phyloP scores from a whole-genome alignment of 208 protist genomes.

The Leishmania turanica region DNA sequence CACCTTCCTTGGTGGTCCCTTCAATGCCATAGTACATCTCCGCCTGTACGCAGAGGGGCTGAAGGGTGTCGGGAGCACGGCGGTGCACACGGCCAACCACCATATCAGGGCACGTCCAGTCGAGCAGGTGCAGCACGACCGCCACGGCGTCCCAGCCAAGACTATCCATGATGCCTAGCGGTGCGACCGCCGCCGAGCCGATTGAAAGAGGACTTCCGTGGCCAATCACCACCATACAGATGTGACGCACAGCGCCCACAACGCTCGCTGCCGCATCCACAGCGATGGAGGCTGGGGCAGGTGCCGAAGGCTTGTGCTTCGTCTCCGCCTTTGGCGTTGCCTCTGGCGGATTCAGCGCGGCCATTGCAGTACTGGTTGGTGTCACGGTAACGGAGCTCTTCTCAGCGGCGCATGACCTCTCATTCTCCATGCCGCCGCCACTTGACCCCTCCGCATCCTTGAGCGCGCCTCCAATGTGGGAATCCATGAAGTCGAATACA shows the following conservation, averaged over 20 bases:
- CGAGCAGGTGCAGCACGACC: conserved; percentile 26
- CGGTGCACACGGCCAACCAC: conserved; percentile 32
- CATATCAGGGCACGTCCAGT: conserved; percentile 38
- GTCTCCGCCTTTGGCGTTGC: neutral
- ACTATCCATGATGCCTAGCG: conserved; percentile 29
- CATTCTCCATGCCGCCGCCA: neutral
- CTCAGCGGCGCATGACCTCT: neutral
- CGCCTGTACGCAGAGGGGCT: conserved; percentile 25
- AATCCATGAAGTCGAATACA: conserved; percentile 25
- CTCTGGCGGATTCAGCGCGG: neutral
- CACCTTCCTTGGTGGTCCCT: neutral
- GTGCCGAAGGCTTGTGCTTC: neutral
- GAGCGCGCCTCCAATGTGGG: conserved; percentile 2
- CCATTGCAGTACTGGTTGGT: neutral
- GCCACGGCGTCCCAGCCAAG: conserved; percentile 36
- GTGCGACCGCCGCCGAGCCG: neutral
- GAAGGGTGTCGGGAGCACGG: neutral
- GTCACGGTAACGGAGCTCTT: neutral
- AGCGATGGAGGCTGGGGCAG: conserved; percentile 18
- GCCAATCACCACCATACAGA: conserved; percentile 21
- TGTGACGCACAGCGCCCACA: conserved; percentile 8
- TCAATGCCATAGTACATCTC: conserved; percentile 34
- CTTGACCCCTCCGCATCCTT: conserved; percentile 11
- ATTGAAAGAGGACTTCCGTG: neutral
- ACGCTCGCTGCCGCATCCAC: conserved; percentile 11